A percentile compares a stretch with the other conserved stretches of the same genome.
Conservation (phyloP, 2,329 filamentous ascomycete species). For the Camillea tinctor region DNA sequence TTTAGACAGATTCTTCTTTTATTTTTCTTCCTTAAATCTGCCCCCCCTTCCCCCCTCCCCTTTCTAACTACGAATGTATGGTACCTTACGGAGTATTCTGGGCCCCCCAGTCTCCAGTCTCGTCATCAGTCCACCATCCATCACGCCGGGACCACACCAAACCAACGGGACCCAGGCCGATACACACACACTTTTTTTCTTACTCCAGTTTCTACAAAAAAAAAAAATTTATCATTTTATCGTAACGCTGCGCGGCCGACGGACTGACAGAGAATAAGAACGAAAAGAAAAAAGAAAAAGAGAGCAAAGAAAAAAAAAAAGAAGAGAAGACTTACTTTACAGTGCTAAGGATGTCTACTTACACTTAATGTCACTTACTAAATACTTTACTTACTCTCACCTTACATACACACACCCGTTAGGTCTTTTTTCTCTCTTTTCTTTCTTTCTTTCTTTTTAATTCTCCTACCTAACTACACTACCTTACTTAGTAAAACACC, state of each 20-base stretch:
- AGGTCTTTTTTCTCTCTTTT: no score
- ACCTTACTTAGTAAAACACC: neutral
- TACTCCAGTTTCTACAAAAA: constrained; percentile 3
- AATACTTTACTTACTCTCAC: no score
- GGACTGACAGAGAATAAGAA: no score
- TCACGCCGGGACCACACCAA: constrained; percentile 16
- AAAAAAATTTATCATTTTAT: neutral
- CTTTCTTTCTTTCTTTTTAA: constrained; percentile 9
- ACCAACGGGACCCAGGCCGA: constrained; percentile 11
- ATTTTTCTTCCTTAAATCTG: neutral
- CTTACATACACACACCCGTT: neutral
- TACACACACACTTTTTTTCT: neutral
- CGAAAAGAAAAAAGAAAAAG: neutral
- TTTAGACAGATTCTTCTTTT: no score
- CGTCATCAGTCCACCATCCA: constrained; percentile 1
- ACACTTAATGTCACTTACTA: neutral
- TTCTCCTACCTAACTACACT: constrained; percentile 9
- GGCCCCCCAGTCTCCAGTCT: neutral
- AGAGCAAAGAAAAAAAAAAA: no score
- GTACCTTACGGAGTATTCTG: neutral
- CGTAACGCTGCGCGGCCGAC: neutral
- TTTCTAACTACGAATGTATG: neutral
- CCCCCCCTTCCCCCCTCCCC: no score
- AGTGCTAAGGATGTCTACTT: neutral
- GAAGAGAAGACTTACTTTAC: no score